Evolutionary conservation across 2,329 filamentous ascomycete species (phyloP), one percentile per base, ranked within the genome.

Genomic region (Pestalotiopsis sp.): DNA sequence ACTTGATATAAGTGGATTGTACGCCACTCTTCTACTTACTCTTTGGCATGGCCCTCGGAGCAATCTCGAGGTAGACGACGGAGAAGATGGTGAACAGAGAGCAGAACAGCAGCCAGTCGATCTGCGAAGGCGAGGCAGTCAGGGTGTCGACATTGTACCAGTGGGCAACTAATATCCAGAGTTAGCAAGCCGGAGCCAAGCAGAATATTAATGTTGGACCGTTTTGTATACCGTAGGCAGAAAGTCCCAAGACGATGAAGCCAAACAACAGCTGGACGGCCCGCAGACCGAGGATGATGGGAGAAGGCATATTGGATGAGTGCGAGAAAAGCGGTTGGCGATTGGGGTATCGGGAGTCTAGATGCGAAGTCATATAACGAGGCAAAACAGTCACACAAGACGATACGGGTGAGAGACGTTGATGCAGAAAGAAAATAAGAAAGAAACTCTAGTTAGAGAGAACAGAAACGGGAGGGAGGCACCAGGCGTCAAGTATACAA

Each of bases 141-240:
- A 83, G 80, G 73, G 86, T 91, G 73, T 87, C 80, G 68, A 78
- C 80, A 75, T 85, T 82, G 76, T 88, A 89, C 85, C 86, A 90
- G 77, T 89, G 82, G 71, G 85, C 81, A 67, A 90, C 88, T 90
- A 66, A 40, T 24, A 10, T 14, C n/a, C 10, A 39, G 20, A n/a
- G 14, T 66, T 30, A 66, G 38, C 26, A 40, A 24, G 24, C 14
- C 39, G 5, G 40, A 13, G 10, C 9, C 26, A 9, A 24, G n/a
- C 38, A 14, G 24, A n/a, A 30, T 6, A 44, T 13, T 9, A 14
- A 64, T 26, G 30, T 9, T 14, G 5, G 4, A 22, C 30, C 48
- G 1, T 26, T 26, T 17, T 3, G 73, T 79, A n/a, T 81, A 88
- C 85, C 84, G 73, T 83, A 86, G 62, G 77, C 80, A 30, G 85